Base-by-base conservation (phyloP, 768 basidiomycete species). In the Chlorophyllum brunneum region DNA sequence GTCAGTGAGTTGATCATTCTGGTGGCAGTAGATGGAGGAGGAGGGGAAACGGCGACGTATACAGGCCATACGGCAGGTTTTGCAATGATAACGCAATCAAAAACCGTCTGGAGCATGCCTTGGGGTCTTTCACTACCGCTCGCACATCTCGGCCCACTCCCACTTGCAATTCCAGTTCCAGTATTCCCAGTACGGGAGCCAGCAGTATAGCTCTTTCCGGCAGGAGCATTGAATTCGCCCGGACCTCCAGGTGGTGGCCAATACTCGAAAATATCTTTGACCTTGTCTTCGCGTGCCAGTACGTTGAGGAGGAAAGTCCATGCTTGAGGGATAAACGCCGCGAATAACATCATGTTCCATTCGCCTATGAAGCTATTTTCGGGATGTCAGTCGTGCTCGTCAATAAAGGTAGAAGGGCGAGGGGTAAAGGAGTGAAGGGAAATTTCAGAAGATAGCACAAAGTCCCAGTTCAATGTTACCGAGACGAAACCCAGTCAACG, bases 261-360 rank as follows among this genome's bases (percentile, higher is more conserved):
- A 1, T 67, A 65, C 9, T 56, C 55, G 54, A 71, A 78, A 13
- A 77, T 59, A 24, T 73, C 58, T 2, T 48, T 31, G 5, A 63
- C 51, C 1, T 54, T 50, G 3, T 64, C 57, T 1, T 51, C 54
- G 10, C 63, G 45, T 13, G 64, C 56, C 3, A 75, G 58, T 15
- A 64, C 51, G 10, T 61, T 58, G 0, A 80, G 58, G 0, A 78
- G 57, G 1, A 45, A 51, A 9, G 63, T 63, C 78, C 77, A 80
- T 4, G 73, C 69, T 16, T 62, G 58, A 0, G 79, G 78, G n/a
- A 80, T 70, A 50, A 74, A 75, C 2, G 58, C 54, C 3, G 72
- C 60, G 50, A 80, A 80, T 0, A 81, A 56, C 6, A 74, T 58
- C 10, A 58, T 60, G 54, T 81, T 81, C 79, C 79, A 81, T 57